phyloP scores from a whole-genome alignment of 148 eudicot species.

The Silene uniflora region DNA sequence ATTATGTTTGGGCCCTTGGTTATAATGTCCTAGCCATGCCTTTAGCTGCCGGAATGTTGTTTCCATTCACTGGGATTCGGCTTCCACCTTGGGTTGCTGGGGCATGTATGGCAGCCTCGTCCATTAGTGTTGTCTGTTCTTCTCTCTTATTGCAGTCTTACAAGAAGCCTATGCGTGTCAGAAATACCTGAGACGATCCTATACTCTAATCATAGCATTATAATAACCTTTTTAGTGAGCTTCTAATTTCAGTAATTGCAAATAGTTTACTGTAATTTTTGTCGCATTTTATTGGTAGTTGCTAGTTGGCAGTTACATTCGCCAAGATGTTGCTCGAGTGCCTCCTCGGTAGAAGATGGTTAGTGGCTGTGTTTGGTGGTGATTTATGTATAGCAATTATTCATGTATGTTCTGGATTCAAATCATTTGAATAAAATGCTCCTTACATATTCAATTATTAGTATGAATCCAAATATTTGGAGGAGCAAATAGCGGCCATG shows the following conservation, averaged over 20 bases:
- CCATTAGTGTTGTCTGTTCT: slow-evolving; percentile 90
- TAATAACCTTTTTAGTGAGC: neutral
- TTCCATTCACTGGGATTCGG: slow-evolving; percentile 81
- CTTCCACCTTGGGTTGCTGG: slow-evolving; percentile 98
- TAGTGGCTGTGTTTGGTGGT: no score
- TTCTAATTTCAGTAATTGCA: slow-evolving; percentile 14
- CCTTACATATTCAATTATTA: no score
- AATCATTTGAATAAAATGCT: no score
- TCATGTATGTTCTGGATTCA: no score
- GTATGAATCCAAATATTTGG: no score
- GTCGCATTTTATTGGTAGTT: no score
- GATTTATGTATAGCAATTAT: no score
- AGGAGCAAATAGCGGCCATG: no score
- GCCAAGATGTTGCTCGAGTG: no score
- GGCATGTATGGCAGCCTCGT: slow-evolving; percentile 98
- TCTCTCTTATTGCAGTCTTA: slow-evolving; percentile 87
- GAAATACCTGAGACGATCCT: neutral
- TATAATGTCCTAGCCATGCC: slow-evolving; percentile 93
- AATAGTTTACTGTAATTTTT: neutral
- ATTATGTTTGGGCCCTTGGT: slow-evolving; percentile 96
- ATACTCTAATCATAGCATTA: neutral
- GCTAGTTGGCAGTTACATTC: no score
- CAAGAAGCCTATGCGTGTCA: slow-evolving; percentile 62
- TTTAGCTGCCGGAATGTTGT: slow-evolving; percentile 76
- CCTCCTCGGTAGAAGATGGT: no score